A percentile compares a stretch with the other conserved stretches of the same genome.
Evolutionary conservation across 176 grass and related monocot species (phyloP).

Genomic region (Ananas comosus): DNA sequence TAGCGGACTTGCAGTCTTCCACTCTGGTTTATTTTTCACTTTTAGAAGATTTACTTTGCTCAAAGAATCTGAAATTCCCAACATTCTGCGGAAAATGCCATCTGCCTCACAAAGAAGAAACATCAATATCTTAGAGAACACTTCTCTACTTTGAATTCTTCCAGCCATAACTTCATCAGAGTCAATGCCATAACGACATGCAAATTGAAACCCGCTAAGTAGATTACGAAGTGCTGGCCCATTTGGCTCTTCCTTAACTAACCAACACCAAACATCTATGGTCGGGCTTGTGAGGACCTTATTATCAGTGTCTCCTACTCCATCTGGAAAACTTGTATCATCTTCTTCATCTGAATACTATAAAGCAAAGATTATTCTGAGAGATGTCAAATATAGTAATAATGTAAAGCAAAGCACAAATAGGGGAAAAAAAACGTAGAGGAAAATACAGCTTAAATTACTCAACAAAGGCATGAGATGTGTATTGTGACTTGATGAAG

Average conservation of each 20-base stretch:
- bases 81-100: slow-evolving; percentile 47
- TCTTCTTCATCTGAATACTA: slow-evolving; percentile 59
- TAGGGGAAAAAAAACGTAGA: background rate
- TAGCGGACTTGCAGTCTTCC: slow-evolving; percentile 43
- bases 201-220: slow-evolving; percentile 63
- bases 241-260: slow-evolving; percentile 70
- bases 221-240: slow-evolving; percentile 40
- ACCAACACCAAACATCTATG: slow-evolving; percentile 76
- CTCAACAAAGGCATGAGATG: too few species aligned
- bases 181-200: slow-evolving; percentile 55
- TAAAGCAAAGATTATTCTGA: slow-evolving; percentile 2
- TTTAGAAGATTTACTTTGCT: slow-evolving; percentile 60
- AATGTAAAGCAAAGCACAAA: background rate
- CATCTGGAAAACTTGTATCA: slow-evolving; percentile 24
- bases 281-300: slow-evolving; percentile 69
- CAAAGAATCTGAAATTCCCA: slow-evolving; percentile 46
- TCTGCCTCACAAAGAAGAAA: slow-evolving; percentile 65
- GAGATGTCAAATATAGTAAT: slow-evolving; percentile 2
- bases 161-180: slow-evolving; percentile 25
- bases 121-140: slow-evolving; percentile 56
- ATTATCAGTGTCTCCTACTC: background rate
- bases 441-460: background rate
- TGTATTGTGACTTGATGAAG: too few species aligned
- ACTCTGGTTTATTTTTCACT: slow-evolving; percentile 43
- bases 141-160: slow-evolving; percentile 47